A percentile compares a stretch with the other conserved stretches of the same genome.
These are phyloP conservation scores for Anacardium occidentale DNA, from an alignment of 345 rosid species.

Conservation along the genomic window DNA sequence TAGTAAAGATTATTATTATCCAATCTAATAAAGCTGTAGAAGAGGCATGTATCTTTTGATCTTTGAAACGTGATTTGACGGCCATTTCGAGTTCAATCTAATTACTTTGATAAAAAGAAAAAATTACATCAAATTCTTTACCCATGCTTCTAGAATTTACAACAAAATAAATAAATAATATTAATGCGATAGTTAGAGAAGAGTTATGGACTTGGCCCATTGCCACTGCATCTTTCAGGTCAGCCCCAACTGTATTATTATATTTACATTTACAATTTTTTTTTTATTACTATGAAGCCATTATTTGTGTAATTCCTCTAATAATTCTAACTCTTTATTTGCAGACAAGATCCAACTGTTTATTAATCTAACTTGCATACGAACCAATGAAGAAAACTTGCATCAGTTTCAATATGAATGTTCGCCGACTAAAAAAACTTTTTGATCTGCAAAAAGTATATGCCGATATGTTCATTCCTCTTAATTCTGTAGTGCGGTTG, in stretches of 20 bases:
- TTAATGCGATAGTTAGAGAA: too few relatives aligned
- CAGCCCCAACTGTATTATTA: too few relatives aligned
- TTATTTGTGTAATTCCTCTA: too few relatives aligned
- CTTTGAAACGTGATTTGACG: neutral
- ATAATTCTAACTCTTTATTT: neutral
- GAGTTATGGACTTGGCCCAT: too few relatives aligned
- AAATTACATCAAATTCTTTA: too few relatives aligned
- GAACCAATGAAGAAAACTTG: neutral
- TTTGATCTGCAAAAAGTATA: conserved; percentile 2
- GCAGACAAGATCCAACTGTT: too few relatives aligned
- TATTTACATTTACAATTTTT: too few relatives aligned
- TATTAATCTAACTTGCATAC: neutral
- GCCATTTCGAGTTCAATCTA: neutral
- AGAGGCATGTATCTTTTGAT: neutral
- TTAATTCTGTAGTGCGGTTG: neutral
- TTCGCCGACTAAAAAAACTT: neutral
- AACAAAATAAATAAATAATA: too few relatives aligned
- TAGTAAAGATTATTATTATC: neutral
- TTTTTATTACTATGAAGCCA: too few relatives aligned
- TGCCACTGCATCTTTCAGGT: too few relatives aligned
- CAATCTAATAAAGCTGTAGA: conserved; percentile 2
- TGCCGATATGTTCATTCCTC: neutral
- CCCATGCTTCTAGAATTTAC: too few relatives aligned
- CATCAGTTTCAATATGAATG: neutral
- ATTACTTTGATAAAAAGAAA: too few relatives aligned